phyloP scores from a whole-genome alignment of 1,139 yeast species.

The Kodamaea plutei region DNA sequence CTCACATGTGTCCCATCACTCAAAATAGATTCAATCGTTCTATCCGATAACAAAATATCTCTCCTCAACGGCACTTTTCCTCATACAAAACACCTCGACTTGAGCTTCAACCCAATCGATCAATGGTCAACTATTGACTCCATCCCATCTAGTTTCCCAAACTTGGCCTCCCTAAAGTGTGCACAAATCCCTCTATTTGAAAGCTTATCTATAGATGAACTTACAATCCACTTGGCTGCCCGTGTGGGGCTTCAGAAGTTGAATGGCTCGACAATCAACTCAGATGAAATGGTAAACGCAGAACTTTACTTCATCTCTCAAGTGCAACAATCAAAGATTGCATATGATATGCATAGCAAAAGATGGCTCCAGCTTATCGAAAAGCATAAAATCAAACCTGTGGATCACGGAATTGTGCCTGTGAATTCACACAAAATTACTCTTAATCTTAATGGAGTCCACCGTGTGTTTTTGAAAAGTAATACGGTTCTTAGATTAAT shows the following conservation, averaged over 20 bases:
- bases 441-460: slow-evolving; percentile 6
- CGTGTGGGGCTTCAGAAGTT: slow-evolving; percentile 36
- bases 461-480: slow-evolving; percentile 21
- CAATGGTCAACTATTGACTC: slow-evolving; percentile 50
- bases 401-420: neutral
- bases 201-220: slow-evolving; percentile 28
- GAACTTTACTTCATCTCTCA: slow-evolving; percentile 64
- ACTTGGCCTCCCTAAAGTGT: slow-evolving; percentile 42
- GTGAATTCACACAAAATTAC: slow-evolving; percentile 7
- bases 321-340: slow-evolving; percentile 31
- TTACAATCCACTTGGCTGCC: slow-evolving; percentile 44
- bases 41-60: slow-evolving; percentile 27
- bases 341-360: slow-evolving; percentile 18
- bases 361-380: slow-evolving; percentile 26
- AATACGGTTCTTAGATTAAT: slow-evolving; percentile 27
- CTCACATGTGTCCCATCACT: slow-evolving; percentile 30
- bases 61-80: neutral
- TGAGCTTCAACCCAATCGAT: slow-evolving; percentile 44
- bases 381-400: slow-evolving; percentile 20
- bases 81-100: slow-evolving; percentile 29
- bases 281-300: slow-evolving; percentile 53
- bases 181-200: slow-evolving; percentile 50
- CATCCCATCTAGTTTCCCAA: slow-evolving; percentile 28
- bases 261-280: slow-evolving; percentile 52
- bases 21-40: slow-evolving; percentile 8